phyloP scores from a whole-genome alignment of 225 moss, liverwort and hornwort species.

The Sphagnum contortum region DNA sequence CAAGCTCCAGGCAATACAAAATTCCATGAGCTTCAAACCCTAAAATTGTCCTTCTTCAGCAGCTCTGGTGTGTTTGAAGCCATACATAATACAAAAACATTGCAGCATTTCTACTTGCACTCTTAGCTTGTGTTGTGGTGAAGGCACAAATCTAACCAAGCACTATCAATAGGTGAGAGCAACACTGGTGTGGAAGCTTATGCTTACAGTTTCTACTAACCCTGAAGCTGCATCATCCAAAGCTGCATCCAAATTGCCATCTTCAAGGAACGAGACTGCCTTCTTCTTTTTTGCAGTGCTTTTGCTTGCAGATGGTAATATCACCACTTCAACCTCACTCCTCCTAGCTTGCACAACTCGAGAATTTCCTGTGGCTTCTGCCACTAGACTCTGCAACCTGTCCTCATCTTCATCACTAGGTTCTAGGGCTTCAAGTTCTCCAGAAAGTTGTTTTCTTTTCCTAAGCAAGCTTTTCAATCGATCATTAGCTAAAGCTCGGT shows the following conservation, averaged over 20 bases:
- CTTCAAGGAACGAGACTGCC: constrained; percentile 42
- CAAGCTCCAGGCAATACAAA: too few species aligned
- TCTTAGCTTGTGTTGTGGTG: too few species aligned
- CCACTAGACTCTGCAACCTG: constrained; percentile 18
- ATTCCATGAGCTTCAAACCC: too few species aligned
- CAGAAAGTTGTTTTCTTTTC: constrained; percentile 29
- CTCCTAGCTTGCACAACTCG: constrained; percentile 7
- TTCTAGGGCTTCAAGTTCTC: constrained; percentile 30
- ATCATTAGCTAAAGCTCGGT: constrained; percentile 41
- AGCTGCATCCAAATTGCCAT: constrained; percentile 79
- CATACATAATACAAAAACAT: too few species aligned
- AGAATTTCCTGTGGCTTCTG: too few species aligned
- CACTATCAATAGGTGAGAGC: too few species aligned
- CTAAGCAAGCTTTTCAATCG: constrained; percentile 31
- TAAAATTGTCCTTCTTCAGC: too few species aligned
- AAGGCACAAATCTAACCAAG: too few species aligned
- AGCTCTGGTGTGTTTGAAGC: too few species aligned
- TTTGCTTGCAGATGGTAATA: not conserved
- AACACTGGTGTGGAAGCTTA: not conserved
- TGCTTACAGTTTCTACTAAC: constrained; percentile 77
- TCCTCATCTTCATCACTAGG: constrained; percentile 12
- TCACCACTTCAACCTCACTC: constrained; percentile 19
- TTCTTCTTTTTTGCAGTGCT: constrained; percentile 17
- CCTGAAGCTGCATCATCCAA: constrained; percentile 72
- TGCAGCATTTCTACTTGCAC: too few species aligned